Percentiles rank a stretch among this genome's conserved stretches.
Conservation (phyloP, 1,284 basidiomycete species). For the Neolentinus lepideus region DNA sequence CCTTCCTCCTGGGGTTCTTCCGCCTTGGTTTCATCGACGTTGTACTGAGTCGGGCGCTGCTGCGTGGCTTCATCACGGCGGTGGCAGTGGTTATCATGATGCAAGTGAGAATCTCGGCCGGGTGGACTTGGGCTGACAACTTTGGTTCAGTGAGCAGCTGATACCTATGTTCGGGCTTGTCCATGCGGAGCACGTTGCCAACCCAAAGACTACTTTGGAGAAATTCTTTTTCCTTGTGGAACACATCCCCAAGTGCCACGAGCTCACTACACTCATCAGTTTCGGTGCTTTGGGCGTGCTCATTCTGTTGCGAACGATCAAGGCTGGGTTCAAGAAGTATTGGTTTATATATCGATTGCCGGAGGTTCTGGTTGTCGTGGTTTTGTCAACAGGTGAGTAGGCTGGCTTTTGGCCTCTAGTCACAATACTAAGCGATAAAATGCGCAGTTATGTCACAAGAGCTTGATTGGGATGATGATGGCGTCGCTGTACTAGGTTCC, state of each 20-base stretch:
- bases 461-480: constrained; percentile 71
- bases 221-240: constrained; percentile 75
- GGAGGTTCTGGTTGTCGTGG: constrained; percentile 77
- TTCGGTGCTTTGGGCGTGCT: constrained; percentile 60
- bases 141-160: constrained; percentile 58
- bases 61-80: constrained; percentile 84
- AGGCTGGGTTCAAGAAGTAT: constrained; percentile 43
- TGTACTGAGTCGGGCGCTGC: constrained; percentile 81
- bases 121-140: constrained; percentile 5
- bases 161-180: constrained; percentile 77
- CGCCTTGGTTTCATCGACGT: constrained; percentile 93
- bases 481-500: constrained; percentile 77
- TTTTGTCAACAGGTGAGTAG: constrained; percentile 68
- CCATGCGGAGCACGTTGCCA: constrained; percentile 42
- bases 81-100: constrained; percentile 71
- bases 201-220: constrained; percentile 62
- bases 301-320: constrained; percentile 51
- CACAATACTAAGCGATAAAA: neutral
- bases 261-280: constrained; percentile 66
- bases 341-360: constrained; percentile 75
- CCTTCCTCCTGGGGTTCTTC: constrained; percentile 82
- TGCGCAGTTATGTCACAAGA: constrained; percentile 61
- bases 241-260: constrained; percentile 53
- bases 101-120: constrained; percentile 29
- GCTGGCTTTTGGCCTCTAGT: constrained; percentile 1